These are phyloP conservation scores for Tripidium arundinaceum DNA, from an alignment of 202 grass and related monocot genomes.

Conservation along the genomic window DNA sequence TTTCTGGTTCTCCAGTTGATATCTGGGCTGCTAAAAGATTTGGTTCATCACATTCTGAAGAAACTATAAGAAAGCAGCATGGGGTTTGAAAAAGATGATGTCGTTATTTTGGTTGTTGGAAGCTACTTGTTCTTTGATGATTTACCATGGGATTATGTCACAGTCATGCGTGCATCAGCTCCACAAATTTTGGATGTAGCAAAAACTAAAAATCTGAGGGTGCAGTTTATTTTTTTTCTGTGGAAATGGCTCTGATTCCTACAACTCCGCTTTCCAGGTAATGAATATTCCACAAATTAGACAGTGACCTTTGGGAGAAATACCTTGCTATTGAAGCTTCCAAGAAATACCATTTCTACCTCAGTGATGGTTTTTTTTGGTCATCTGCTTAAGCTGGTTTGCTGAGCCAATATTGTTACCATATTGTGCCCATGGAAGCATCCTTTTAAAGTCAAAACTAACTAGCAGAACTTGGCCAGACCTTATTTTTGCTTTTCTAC, in stretches of 20 bases:
- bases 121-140: slow-evolving; percentile 82
- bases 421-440: background rate
- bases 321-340: background rate
- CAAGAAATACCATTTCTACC: background rate
- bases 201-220: slow-evolving; percentile 48
- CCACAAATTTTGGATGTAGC: slow-evolving; percentile 51
- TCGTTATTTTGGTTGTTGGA: slow-evolving; percentile 73
- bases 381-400: slow-evolving; percentile 3
- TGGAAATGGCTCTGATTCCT: slow-evolving; percentile 62
- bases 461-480: background rate
- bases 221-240: slow-evolving; percentile 76
- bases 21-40: slow-evolving; percentile 60
- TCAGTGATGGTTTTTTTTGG: background rate
- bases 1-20: slow-evolving; percentile 74
- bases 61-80: slow-evolving; percentile 51
- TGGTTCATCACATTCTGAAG: slow-evolving; percentile 42
- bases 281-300: slow-evolving; percentile 28
- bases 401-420: background rate
- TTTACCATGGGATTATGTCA: slow-evolving; percentile 71
- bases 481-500: background rate
- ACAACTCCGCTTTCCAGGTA: slow-evolving; percentile 77
- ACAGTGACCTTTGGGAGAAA: background rate
- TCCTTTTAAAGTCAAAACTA: background rate
- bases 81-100: slow-evolving; percentile 58
- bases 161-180: slow-evolving; percentile 59